Base-by-base conservation (phyloP, 1,139 yeast genomes). In the Sugiyamaella novakii region DNA sequence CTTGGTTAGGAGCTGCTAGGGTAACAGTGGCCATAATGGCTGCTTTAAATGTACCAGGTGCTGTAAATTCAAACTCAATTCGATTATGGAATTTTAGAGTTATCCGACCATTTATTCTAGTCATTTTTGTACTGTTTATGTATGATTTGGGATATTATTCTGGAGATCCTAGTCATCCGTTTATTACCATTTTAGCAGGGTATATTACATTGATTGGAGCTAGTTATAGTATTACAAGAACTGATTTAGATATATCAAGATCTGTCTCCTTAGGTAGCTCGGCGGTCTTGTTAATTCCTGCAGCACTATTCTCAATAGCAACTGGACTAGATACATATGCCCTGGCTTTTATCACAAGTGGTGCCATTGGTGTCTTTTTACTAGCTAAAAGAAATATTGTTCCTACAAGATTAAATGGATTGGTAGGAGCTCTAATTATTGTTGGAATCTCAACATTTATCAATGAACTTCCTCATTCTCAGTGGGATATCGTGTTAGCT, bases 341-440 rank as follows among this genome's bases (percentile, higher is more conserved):
- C 0, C 51, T 63, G 29, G 48, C 61, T 22, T 47, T 60, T 3
- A 67, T 69, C 27, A 58, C 70, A 5, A 56, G 64, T 27, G 67
- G 69, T 7, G 65, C 72, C 0, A 50, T 64, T 11, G 69, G 68
- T 1, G 70, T 68, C 14, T 69, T 66, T 50, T 45, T 67, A 21
- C 51, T 69, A 6, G 59, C 68, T 18, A 60, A 64, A 29, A 60
- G 68, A 4, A 69, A 68, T 40, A 54, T 65, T 11, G 53, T 52
- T n/a, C 64, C 66, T n/a, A 57, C 69, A 11, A 53, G 68, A 22
- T 55, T 58, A 48, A 69, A 69, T 50, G 58, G 67, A 2, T 22
- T 60, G 1, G 52, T 61, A 3, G 62, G 60, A 6, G 61, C 64
- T 1, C 41, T 50, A 1, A 40, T 59, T 10, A 57, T 62, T 3